Percentiles rank a stretch among this genome's conserved stretches.
These are phyloP conservation scores for Solanum hybrid DNA, from an alignment of 305 asterid species.

Conservation along the genomic window DNA sequence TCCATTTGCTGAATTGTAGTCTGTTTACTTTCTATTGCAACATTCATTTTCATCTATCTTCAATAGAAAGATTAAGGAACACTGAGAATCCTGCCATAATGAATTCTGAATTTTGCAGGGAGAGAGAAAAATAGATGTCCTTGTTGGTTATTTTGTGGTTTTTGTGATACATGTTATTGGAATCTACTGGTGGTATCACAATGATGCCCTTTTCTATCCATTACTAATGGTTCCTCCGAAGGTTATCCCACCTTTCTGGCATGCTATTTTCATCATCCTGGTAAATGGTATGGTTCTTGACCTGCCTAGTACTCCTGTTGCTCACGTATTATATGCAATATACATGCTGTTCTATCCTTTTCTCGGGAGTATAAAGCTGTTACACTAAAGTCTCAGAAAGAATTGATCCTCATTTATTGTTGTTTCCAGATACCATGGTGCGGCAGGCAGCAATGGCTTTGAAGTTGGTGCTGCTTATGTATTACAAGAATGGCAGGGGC, in stretches of 20 bases:
- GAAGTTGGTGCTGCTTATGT: constrained; percentile 76
- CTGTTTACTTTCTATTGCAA: background rate
- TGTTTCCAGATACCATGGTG: constrained; percentile 60
- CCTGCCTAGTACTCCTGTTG: background rate
- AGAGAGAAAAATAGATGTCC: constrained; percentile 61
- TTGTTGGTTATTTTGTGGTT: constrained; percentile 44
- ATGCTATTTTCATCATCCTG: constrained; percentile 64
- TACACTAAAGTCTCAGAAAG: background rate
- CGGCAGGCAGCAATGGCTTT: constrained; percentile 80
- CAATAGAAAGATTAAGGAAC: background rate
- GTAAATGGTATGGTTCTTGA: constrained; percentile 54
- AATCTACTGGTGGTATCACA: constrained; percentile 71
- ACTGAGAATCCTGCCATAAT: background rate
- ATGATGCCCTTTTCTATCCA: constrained; percentile 55
- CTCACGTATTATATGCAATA: background rate
- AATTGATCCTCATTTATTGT: background rate
- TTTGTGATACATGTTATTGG: constrained; percentile 60
- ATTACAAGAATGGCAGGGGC: constrained; percentile 76
- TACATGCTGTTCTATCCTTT: background rate
- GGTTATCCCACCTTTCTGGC: constrained; percentile 87
- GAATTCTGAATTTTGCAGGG: constrained; percentile 48
- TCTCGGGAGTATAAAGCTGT: background rate
- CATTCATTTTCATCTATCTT: background rate
- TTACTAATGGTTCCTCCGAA: constrained; percentile 79
- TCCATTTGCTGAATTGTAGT: constrained; percentile 13